phyloP scores from a whole-genome alignment of 2,329 filamentous ascomycete species.

The Colletotrichum limetticola region DNA sequence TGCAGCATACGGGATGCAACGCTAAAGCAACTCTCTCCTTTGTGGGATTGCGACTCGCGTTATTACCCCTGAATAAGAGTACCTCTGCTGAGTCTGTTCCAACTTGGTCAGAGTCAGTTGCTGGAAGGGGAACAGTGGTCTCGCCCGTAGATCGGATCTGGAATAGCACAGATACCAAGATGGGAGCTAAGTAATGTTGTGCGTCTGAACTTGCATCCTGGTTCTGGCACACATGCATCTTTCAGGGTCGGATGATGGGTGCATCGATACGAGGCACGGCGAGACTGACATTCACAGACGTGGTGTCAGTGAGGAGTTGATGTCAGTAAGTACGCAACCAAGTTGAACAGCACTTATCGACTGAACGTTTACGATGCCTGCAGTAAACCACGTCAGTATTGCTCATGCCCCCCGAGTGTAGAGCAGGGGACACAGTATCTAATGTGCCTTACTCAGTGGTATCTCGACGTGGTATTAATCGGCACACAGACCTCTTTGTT shows the following conservation, averaged over 20 bases:
- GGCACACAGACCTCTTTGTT: conserved; percentile 25
- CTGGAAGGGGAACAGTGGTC: conserved; percentile 8
- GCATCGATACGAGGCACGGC: not conserved
- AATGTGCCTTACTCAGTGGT: too few relatives aligned
- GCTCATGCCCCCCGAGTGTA: too few relatives aligned
- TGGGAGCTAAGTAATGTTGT: not conserved
- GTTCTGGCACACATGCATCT: not conserved
- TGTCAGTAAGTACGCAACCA: not conserved
- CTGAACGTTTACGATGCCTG: too few relatives aligned
- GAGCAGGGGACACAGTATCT: not conserved
- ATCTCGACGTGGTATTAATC: not conserved
- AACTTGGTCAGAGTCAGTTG: not conserved
- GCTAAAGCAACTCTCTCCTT: not conserved
- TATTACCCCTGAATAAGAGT: conserved; percentile 17
- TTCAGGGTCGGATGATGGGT: conserved; percentile 9
- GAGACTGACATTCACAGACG: not conserved
- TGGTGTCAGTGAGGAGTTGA: not conserved
- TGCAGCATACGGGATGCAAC: not conserved
- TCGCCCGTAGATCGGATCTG: not conserved
- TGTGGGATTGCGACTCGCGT: not conserved
- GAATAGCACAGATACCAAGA: not conserved
- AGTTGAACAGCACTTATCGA: not conserved
- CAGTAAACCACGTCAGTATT: not conserved
- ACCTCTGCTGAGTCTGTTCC: not conserved
- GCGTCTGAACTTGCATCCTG: not conserved